phyloP scores from a whole-genome alignment of 108 stramenopile species.

The Skeletonema tropicum region DNA sequence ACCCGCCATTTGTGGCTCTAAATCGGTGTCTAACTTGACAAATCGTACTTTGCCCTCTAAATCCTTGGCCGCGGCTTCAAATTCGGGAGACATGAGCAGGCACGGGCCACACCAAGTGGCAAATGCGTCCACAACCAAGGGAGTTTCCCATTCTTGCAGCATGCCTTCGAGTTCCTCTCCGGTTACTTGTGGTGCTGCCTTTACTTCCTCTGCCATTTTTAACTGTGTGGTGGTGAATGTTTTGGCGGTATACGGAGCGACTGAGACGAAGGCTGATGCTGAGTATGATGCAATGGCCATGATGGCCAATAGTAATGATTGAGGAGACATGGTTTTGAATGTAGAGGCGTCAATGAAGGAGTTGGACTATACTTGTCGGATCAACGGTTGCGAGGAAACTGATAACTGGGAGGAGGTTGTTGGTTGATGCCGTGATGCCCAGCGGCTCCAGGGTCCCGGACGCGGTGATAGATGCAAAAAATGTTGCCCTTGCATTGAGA shows the following conservation, averaged over 20 bases:
- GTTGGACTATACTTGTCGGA: no score
- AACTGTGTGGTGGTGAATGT: background rate
- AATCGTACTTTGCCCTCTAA: slow-evolving; percentile 75
- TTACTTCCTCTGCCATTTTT: slow-evolving; percentile 14
- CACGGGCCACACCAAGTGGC: slow-evolving; percentile 87
- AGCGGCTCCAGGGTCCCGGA: no score
- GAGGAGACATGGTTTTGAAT: background rate
- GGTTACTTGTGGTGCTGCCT: slow-evolving; percentile 49
- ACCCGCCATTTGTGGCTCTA: slow-evolving; percentile 79
- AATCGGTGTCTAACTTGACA: slow-evolving; percentile 82
- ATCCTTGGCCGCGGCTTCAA: slow-evolving; percentile 79
- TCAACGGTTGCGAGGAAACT: no score
- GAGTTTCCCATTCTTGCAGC: slow-evolving; percentile 76
- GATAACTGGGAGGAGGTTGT: no score
- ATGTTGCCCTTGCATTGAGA: background rate
- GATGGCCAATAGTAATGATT: background rate
- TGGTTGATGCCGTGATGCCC: no score
- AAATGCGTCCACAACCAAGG: slow-evolving; percentile 84
- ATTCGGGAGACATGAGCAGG: slow-evolving; percentile 84
- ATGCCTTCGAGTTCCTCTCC: slow-evolving; percentile 81
- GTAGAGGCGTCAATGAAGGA: no score
- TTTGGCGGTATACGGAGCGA: background rate
- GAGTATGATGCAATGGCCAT: background rate
- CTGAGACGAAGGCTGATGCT: background rate
- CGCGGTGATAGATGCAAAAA: background rate